phyloP scores from a whole-genome alignment of 2,329 filamentous ascomycete genomes.

The Fusarium coicis region DNA sequence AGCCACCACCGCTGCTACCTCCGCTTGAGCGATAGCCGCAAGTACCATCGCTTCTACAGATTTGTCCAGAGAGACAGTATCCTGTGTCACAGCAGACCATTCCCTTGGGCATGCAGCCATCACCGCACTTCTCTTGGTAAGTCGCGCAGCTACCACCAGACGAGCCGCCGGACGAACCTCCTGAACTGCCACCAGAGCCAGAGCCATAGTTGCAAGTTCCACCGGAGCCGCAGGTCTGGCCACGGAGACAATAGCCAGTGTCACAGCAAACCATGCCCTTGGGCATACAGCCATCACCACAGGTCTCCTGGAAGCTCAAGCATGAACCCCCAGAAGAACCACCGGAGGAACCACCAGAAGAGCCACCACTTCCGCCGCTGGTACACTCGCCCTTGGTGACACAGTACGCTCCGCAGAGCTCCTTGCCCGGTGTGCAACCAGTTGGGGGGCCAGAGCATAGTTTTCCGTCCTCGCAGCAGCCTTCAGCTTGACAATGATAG shows the following conservation, averaged over 20 bases:
- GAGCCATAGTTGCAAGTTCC: constrained; percentile 24
- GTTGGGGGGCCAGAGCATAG: constrained; percentile 46
- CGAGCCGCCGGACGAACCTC: neutral
- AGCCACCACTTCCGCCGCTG: constrained; percentile 25
- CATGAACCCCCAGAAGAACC: constrained; percentile 29
- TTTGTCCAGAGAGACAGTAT: constrained; percentile 46
- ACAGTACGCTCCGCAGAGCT: constrained; percentile 45
- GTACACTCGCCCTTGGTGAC: constrained; percentile 42
- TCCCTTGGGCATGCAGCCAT: constrained; percentile 44
- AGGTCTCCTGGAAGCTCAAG: constrained; percentile 34
- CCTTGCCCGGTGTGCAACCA: constrained; percentile 41
- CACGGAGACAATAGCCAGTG: constrained; percentile 47
- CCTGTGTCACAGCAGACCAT: constrained; percentile 41
- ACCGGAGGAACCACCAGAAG: constrained; percentile 33
- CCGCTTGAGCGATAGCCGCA: constrained; percentile 23
- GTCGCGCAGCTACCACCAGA: constrained; percentile 25
- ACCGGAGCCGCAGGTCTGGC: constrained; percentile 39
- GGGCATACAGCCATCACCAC: constrained; percentile 45
- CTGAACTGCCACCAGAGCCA: constrained; percentile 21
- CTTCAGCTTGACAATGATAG: constrained; percentile 43
- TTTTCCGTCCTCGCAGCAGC: constrained; percentile 50
- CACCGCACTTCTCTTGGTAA: constrained; percentile 36
- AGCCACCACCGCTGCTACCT: constrained; percentile 13
- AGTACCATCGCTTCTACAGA: constrained; percentile 37
- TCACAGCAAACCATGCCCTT: constrained; percentile 43